Percentiles rank a stretch among this genome's conserved stretches.
Conservation (phyloP, 305 asterid genomes). For the Ilex paraguariensis region DNA sequence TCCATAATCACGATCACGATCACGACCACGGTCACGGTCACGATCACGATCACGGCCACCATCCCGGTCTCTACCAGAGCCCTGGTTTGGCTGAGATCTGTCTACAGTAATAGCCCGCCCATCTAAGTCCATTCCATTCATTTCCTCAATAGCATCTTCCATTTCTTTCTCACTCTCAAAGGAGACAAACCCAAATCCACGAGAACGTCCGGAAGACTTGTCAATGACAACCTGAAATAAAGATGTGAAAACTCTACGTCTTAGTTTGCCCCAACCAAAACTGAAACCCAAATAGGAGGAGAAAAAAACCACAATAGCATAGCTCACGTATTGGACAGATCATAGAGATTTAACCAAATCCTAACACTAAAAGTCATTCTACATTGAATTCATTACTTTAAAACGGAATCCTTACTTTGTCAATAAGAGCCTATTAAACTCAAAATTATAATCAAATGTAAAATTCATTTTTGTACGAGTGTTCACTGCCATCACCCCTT, state of each 20-base stretch:
- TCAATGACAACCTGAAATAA: slow-evolving; percentile 1
- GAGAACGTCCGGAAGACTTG: not conserved
- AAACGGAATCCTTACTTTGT: not conserved
- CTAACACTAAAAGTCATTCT: not conserved
- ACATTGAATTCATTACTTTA: too few species aligned
- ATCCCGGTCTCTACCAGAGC: not conserved
- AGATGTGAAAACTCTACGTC: not conserved
- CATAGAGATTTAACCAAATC: not conserved
- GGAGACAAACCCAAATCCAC: slow-evolving; percentile 5
- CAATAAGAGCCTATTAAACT: not conserved
- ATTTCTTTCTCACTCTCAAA: not conserved
- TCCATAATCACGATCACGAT: not conserved
- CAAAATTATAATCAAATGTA: not conserved
- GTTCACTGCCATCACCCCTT: not conserved
- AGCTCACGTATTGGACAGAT: not conserved
- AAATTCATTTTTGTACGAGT: too few species aligned
- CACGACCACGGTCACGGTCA: not conserved
- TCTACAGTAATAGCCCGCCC: slow-evolving; percentile 1
- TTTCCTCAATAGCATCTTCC: slow-evolving; percentile 7
- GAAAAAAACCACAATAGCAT: not conserved
- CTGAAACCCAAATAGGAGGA: not conserved
- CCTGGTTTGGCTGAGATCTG: slow-evolving; percentile 1
- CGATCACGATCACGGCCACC: not conserved
- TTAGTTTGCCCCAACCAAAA: not conserved
- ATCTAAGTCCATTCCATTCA: slow-evolving; percentile 2